These are phyloP conservation scores for Lipomyces yamanashiensis DNA, from an alignment of 805 yeast species.

Conservation along the genomic window DNA sequence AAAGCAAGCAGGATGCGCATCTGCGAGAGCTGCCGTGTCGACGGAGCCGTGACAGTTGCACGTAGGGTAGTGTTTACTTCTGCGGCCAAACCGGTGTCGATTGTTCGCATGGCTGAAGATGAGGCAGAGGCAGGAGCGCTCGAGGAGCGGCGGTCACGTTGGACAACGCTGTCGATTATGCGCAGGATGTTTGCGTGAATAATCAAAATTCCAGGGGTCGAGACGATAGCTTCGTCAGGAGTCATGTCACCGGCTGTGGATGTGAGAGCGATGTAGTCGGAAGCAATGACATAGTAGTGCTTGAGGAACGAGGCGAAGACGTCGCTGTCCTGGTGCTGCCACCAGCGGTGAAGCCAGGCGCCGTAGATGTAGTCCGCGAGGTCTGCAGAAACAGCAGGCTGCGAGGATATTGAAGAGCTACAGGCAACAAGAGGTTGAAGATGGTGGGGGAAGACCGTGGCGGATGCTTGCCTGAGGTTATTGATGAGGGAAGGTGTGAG, in stretches of 20 bases:
- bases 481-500: neutral
- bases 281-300: slow-evolving; percentile 47
- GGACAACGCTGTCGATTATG: slow-evolving; percentile 37
- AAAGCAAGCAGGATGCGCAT: slow-evolving; percentile 44
- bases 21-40: slow-evolving; percentile 18
- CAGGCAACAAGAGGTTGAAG: slow-evolving; percentile 40
- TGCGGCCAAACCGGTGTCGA: slow-evolving; percentile 10
- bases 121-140: neutral
- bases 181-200: slow-evolving; percentile 41
- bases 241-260: slow-evolving; percentile 31
- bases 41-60: slow-evolving; percentile 8
- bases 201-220: slow-evolving; percentile 44
- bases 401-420: slow-evolving; percentile 7
- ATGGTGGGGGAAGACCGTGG: slow-evolving; percentile 40
- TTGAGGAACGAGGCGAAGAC: slow-evolving; percentile 50
- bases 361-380: slow-evolving; percentile 40
- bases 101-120: neutral
- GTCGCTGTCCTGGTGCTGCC: slow-evolving; percentile 45
- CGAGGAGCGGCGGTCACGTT: slow-evolving; percentile 9
- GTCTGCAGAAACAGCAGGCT: slow-evolving; percentile 31
- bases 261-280: slow-evolving; percentile 38
- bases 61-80: slow-evolving; percentile 20
- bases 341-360: slow-evolving; percentile 46
- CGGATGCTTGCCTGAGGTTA: neutral
- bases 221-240: slow-evolving; percentile 36